Base-by-base conservation (phyloP, 2,329 filamentous ascomycete genomes). In the Fusarium buxicola region DNA sequence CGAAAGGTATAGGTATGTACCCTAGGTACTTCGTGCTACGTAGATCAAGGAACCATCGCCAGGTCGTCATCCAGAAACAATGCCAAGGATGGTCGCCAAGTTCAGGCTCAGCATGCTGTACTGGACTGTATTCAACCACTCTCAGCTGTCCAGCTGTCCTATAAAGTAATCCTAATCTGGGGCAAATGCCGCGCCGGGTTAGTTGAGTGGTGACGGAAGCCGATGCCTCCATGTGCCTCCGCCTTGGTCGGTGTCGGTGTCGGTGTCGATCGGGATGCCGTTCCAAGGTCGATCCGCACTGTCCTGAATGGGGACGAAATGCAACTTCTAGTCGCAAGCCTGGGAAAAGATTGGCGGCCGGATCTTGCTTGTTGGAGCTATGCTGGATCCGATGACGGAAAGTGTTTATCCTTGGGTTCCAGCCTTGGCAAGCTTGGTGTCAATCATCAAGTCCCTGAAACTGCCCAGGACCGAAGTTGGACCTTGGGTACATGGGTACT, bases 391-490 rank as follows among this genome's bases (percentile, higher is more conserved):
- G 54, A 61, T 66, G 64, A 67, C 58, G 66, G 59, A 52, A 53
- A 61, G 58, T 58, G 59, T 56, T 44, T 50, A 30, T 50, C 48
- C 55, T 58, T n/a, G n/a, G n/a, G n/a, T n/a, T 55, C 56, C 43
- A 34, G 45, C 41, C 62, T 65, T 65, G 61, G 62, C 57, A 65
- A 53, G 48, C 16, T 28, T 25, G 52, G 61, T 61, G 56, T 63
- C 51, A 65, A 65, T 55, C 61, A 65, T 55, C 61, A 65, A 65
- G 47, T 65, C 55, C 57, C 61, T 55, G 58, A 63, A 58, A 39
- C 57, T 21, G 36, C n/a, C n/a, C 8, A 21, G 44, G 35, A 28
- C 35, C 18, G 38, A 60, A 59, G 38, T 38, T 60, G 56, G 61
- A 49, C 59, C 62, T 62, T 66, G 62, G 46, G n/a, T n/a, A 44